Evolutionary conservation across 2,329 filamentous ascomycete genomes (phyloP).

Genomic region (Microdochium trichocladiopsis): DNA sequence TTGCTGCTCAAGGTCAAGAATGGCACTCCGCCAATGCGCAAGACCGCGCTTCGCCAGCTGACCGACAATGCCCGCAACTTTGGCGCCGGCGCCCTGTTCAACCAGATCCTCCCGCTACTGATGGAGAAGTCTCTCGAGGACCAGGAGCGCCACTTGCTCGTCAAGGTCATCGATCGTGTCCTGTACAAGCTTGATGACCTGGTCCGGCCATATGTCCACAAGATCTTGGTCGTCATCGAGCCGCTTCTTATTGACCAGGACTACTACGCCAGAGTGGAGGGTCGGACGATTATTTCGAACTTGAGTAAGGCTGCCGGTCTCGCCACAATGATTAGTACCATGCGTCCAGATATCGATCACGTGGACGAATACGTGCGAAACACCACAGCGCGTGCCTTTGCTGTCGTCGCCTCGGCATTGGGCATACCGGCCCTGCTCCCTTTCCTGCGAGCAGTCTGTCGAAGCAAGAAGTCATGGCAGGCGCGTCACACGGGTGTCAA

Average conservation of each 20-base stretch:
- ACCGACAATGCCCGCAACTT: conserved; percentile 97
- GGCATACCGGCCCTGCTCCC: conserved; percentile 93
- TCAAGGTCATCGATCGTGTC: conserved; percentile 98
- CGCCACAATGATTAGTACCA: conserved; percentile 98
- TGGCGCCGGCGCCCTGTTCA: conserved; percentile 88
- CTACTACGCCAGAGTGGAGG: conserved; percentile 97
- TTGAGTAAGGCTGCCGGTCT: conserved; percentile 93
- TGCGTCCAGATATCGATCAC: conserved; percentile 98
- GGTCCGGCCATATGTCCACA: conserved; percentile 93
- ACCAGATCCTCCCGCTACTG: conserved; percentile 90
- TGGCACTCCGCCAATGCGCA: conserved; percentile 95
- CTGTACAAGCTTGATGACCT: conserved; percentile 97
- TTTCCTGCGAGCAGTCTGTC: conserved; percentile 90
- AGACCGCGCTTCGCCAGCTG: conserved; percentile 92
- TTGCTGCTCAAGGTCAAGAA: conserved; percentile 98
- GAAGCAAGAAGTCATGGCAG: conserved; percentile 99
- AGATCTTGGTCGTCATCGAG: conserved; percentile 97
- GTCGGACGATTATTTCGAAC: conserved; percentile 97
- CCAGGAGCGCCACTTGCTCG: conserved; percentile 93
- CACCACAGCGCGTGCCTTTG: conserved; percentile 93
- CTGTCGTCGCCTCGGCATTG: conserved; percentile 91
- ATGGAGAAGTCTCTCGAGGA: conserved; percentile 99
- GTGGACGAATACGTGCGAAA: conserved; percentile 98
- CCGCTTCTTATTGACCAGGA: conserved; percentile 99
- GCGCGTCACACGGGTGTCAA: conserved; percentile 97